phyloP scores from a whole-genome alignment of 2,329 filamentous ascomycete genomes.

The Esteya vermicola region DNA sequence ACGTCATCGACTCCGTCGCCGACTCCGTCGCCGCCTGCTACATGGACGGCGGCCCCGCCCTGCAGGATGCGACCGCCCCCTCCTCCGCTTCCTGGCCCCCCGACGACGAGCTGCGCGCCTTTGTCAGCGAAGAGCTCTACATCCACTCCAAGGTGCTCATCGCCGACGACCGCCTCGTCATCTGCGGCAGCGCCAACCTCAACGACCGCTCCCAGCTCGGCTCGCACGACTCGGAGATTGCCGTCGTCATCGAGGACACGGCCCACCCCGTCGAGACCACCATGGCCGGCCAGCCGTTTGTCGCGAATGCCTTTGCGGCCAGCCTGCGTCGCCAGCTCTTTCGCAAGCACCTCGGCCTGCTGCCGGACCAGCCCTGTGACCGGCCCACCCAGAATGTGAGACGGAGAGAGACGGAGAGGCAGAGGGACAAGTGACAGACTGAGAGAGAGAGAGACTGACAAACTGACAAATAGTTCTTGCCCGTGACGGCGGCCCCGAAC shows the following conservation, averaged over 20 bases:
- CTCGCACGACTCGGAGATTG: constrained; percentile 76
- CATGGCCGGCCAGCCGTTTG: constrained; percentile 62
- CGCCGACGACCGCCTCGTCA: constrained; percentile 67
- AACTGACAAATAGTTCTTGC: constrained; percentile 37
- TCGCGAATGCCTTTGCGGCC: constrained; percentile 58
- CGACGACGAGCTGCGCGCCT: constrained; percentile 44
- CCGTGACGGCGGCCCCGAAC: constrained; percentile 54
- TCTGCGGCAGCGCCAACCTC: constrained; percentile 55
- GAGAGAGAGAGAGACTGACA: neutral
- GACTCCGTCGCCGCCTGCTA: constrained; percentile 70
- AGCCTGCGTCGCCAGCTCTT: constrained; percentile 72
- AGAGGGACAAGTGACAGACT: neutral
- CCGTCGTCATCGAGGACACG: constrained; percentile 71
- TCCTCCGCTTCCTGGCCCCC: constrained; percentile 13
- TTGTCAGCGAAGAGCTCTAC: constrained; percentile 48
- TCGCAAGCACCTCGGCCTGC: constrained; percentile 76
- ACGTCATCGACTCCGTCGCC: constrained; percentile 32
- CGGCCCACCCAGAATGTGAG: constrained; percentile 51
- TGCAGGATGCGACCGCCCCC: constrained; percentile 27
- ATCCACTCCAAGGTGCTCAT: constrained; percentile 61
- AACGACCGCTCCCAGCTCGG: constrained; percentile 63
- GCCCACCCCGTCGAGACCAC: constrained; percentile 47
- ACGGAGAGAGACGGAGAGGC: neutral
- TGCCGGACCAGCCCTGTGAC: constrained; percentile 58
- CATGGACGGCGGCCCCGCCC: constrained; percentile 63